Base-by-base conservation (phyloP, 202 grass and related monocot genomes). In the Hordeum pubiflorum region DNA sequence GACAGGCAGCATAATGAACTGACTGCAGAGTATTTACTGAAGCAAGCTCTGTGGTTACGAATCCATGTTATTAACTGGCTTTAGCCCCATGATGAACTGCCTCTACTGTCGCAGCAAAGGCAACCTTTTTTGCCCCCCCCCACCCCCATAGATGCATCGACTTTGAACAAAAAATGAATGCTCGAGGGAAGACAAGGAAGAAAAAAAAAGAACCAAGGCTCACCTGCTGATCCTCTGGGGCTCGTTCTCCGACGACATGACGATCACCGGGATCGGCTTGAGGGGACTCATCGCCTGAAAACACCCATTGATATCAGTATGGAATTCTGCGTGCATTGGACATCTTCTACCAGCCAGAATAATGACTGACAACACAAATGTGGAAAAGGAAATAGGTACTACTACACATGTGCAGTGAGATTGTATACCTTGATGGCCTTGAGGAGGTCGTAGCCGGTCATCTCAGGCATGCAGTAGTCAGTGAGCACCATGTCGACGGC, bases 241-340 rank as follows among this genome's bases (percentile, higher is more conserved):
- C 82, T 98, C 96, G 75, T 98, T 84, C 71, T 98, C 96, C 21
- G 96, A 98, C 33, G 96, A 98, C 96, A 98, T 98, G 86, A 98
- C 78, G 81, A 98, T 80, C 54, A 98, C 96, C 70, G 96, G 96
- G 60, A 95, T 98, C 1, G 88, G 72, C 67, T 87, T 98, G 59
- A 71, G 81, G 6, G 81, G 85, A 74, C 81, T 98, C 90, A 90
- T 81, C 22, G 93, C 88, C 92, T 91, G 84, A 78, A 80, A 92
- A 83, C 46, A 74, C 46, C 18, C 76, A 69, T 24, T 0, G n/a
- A 55, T 38, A 58, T 78, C 0, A 54, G 48, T 18, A 72, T 3
- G 67, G 22, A 15, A 70, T 1, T 69, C 11, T 0, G 18, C 64
- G 55, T 24, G 36, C 2, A 12, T 21, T 12, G 44, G 21, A 44